Evolutionary conservation across 768 basidiomycete genomes (phyloP).

Genomic region (Tricholoma matsutake): DNA sequence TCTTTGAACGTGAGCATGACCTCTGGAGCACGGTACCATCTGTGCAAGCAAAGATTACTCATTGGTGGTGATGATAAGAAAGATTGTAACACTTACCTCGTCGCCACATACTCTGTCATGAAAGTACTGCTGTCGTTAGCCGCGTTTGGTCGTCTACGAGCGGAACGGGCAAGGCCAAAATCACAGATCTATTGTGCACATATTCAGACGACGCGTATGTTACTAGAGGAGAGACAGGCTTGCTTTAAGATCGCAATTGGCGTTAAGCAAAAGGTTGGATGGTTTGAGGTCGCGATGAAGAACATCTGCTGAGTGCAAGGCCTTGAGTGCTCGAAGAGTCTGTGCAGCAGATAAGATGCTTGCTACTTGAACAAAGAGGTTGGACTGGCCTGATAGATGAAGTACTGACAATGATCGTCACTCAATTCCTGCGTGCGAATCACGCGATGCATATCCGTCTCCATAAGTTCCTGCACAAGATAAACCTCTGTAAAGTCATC

Average conservation of each 20-base stretch:
- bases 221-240: slow-evolving; percentile 10
- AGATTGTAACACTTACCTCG: slow-evolving; percentile 48
- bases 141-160: slow-evolving; percentile 67
- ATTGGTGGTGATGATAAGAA: neutral
- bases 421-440: slow-evolving; percentile 92
- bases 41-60: slow-evolving; percentile 16
- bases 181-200: slow-evolving; percentile 60
- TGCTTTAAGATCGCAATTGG: slow-evolving; percentile 95
- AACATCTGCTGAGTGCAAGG: slow-evolving; percentile 92
- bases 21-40: slow-evolving; percentile 98
- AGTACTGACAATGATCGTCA: slow-evolving; percentile 97
- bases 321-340: slow-evolving; percentile 92
- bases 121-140: slow-evolving; percentile 76
- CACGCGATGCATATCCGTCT: slow-evolving; percentile 95
- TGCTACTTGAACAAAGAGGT: slow-evolving; percentile 1
- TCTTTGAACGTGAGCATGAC: slow-evolving; percentile 98
- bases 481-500: slow-evolving; percentile 83
- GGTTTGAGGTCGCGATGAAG: slow-evolving; percentile 96
- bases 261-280: slow-evolving; percentile 91
- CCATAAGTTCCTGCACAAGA: slow-evolving; percentile 70
- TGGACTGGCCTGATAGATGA: slow-evolving; percentile 81
- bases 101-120: slow-evolving; percentile 95
- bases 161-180: slow-evolving; percentile 84
- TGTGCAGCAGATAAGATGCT: slow-evolving; percentile 23
- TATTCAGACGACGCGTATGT: neutral